Base-by-base conservation (phyloP, 164 flowering plant species). In the Tetrastigma voinierianum region DNA sequence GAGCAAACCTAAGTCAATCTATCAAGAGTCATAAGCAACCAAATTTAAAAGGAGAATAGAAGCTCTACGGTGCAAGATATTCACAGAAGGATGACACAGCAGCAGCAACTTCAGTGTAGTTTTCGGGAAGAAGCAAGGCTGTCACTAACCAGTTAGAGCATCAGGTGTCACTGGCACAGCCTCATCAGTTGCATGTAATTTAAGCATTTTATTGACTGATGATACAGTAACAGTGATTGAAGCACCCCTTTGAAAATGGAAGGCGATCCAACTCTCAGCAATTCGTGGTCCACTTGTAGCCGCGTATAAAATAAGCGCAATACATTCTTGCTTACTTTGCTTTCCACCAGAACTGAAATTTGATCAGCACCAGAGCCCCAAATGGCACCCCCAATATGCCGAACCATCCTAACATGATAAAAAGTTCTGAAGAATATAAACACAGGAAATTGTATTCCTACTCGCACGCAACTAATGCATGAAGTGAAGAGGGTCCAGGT, bases 301-400 rank as follows among this genome's bases (percentile, higher is more conserved):
- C 97, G 91, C 19, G 86, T 75, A 70, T 92, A 79, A 68, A 95
- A 92, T 51, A 92, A 75, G 25, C 90, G 85, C 47, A n/a, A 83
- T 9, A 74, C 97, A 69, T 90, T 88, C n/a, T n/a, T n/a, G n/a
- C 81, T 92, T 95, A 88, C 93, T 90, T 88, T 92, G 92, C 76
- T 90, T 79, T 95, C 98, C 46, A 80, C n/a, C n/a, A 90, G 78
- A 70, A n/a, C 94, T 8, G 97, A 84, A 18, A 95, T 73, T 78
- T 92, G 97, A 23, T 95, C 99, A 17, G 99, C 98, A 10, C 96
- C 99, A 70, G 98, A 83, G 73, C 99, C 99, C 74, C 96, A 82
- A 90, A 92, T 87, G 51, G 97, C 83, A 68, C 97, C 94, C 11
- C 98, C 97, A 70, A 92, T 76, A 78, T 95, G 97, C 47, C 86